These are phyloP conservation scores for Xanthoconium separans DNA, from an alignment of 1,284 basidiomycete genomes.

Conservation along the genomic window DNA sequence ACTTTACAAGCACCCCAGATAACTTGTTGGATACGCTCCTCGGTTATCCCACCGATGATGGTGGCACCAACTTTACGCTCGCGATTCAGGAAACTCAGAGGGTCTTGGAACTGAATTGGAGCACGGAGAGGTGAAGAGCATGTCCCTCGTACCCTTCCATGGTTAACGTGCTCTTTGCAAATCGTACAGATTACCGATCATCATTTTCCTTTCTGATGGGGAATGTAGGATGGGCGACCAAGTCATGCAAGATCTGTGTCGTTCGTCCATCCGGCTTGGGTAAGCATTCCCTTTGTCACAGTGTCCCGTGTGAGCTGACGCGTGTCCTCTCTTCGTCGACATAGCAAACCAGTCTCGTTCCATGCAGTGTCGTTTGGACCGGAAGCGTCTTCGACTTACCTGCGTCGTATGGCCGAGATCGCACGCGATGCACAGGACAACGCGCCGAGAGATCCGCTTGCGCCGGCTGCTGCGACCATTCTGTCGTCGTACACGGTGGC, in stretches of 20 bases:
- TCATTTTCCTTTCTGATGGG: constrained; percentile 67
- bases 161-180: neutral
- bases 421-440: constrained; percentile 49
- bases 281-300: constrained; percentile 20
- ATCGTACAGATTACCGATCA: constrained; percentile 46
- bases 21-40: constrained; percentile 45
- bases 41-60: constrained; percentile 21
- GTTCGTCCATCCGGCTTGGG: constrained; percentile 49
- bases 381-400: constrained; percentile 28
- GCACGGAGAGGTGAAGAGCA: constrained; percentile 46
- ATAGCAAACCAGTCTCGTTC: constrained; percentile 57
- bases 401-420: constrained; percentile 55
- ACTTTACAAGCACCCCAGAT: constrained; percentile 49
- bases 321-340: neutral
- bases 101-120: constrained; percentile 52
- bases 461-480: constrained; percentile 37
- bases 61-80: constrained; percentile 49
- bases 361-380: constrained; percentile 60
- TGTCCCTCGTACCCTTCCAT: neutral
- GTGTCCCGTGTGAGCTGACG: neutral
- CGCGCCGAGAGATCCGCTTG: constrained; percentile 46
- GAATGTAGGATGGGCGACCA: constrained; percentile 45
- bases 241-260: constrained; percentile 46
- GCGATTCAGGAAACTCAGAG: constrained; percentile 41
- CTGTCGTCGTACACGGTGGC: constrained; percentile 53